Base-by-base conservation (phyloP, 1,284 basidiomycete genomes). In the Trichosporon sp. region DNA sequence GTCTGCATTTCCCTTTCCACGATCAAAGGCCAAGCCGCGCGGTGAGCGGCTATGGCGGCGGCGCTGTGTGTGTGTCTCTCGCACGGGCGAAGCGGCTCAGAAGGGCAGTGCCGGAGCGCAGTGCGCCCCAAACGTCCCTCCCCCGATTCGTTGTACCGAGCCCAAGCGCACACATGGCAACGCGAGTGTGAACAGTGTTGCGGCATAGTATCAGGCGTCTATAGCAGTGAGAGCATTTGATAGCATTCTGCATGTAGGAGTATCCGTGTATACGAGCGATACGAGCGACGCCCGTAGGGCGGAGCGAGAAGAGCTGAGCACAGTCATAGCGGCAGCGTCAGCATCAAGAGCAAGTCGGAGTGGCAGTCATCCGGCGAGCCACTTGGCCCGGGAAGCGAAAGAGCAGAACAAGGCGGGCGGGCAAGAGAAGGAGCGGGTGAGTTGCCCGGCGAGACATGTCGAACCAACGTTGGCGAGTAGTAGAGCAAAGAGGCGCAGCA, bases 231-330 rank as follows among this genome's bases (percentile, higher is more conserved):
- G 25, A 54, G 25, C 27, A 29, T 52, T 54, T 54, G 49, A 54
- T 27, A 54, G 27, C 25, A 54, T 54, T 27, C 49, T 54, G 49
- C 49, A 54, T 54, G 49, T 54, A 54, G 49, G 49, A 54, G 49
- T 54, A 54, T 54, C 27, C 49, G 25, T 29, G 49, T 54, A 16
- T 37, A 37, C 34, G 33, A 34, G 33, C 8, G 33, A 8, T n/a
- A 44, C 21, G 46, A 9, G 23, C 9, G 46, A 19, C 25, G 27
- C 44, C n/a, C n/a, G n/a, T n/a, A 25, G 11, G 5, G 44, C 44
- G 19, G 44, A 3, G 36, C 36, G 36, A 37, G 36, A 4, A n/a
- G 16, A 37, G 36, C 16, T n/a, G 36, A 37, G 36, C 36, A n/a
- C 3, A 4, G 4, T 13, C 6, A n/a, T n/a, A n/a, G 16, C n/a